Base-by-base conservation (phyloP, 2,329 filamentous ascomycete genomes). In the Drechslerella coelobrocha region DNA sequence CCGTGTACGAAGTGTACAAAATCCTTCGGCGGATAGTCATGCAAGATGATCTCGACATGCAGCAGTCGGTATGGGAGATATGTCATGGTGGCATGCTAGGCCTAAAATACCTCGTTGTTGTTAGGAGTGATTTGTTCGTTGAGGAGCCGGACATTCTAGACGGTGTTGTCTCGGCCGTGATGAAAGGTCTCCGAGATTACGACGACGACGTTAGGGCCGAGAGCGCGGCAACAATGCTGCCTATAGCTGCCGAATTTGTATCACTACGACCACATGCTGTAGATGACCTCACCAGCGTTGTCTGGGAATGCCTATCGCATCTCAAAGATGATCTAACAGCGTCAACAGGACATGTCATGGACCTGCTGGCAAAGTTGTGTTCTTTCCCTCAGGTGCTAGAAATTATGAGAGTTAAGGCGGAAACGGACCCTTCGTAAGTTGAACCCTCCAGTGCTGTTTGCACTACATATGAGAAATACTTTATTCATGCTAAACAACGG, bases 61-160 rank as follows among this genome's bases (percentile, higher is more conserved):
- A 88, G 23, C 85, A 85, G 29, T 87, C 89, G 12, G 84, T 92
- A 27, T 99, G 94, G 94, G 91, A 96, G 68, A 90, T 97, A 37
- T 96, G 92, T 76, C 95, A 99, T 78, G 94, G 94, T 74, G 94
- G 94, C 72, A 99, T 99, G 94, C 92, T 97, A 50, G 94, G 94
- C 6, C 81, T 99, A 76, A 86, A 93, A 75, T 99, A 99, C 77
- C 86, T 99, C 50, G 94, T 99, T 27, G 94, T 94, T 7, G 91
- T 99, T 34, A 87, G 94, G 53, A 97, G 94, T 75, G 94, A 97
- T 77, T 82, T 99, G 2, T 85, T 99, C 4, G 84, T 97, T 24
- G 85, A 91, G 76, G 89, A 97, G 75, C 85, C 85, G 24, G 85
- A 88, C 53, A 88, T 99, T 78, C 92, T 99, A 78, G 94, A 99